Percentiles rank a stretch among this genome's conserved stretches.
Conservation (phyloP, 1,284 basidiomycete genomes). For the Puccinia polysora region DNA sequence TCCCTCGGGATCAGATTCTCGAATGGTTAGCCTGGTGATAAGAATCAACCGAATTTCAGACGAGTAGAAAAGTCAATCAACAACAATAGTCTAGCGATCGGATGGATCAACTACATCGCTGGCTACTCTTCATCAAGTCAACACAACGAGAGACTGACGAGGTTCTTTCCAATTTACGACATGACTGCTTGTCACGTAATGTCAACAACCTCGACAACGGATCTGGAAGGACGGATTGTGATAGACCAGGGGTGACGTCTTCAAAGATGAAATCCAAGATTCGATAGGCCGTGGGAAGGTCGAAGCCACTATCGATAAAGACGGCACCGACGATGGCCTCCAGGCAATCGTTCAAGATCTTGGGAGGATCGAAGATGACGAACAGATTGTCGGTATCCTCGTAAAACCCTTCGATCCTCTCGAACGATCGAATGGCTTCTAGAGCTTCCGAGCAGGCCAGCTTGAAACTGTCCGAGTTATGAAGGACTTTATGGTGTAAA, state of each 20-base stretch:
- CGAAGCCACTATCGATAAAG: constrained; percentile 69
- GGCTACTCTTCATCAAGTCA: too few relatives aligned
- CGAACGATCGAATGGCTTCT: constrained; percentile 55
- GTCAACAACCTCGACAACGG: constrained; percentile 3
- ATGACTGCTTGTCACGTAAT: neutral
- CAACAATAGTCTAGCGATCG: neutral
- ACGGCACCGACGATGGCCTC: constrained; percentile 80
- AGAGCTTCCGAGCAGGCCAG: constrained; percentile 63
- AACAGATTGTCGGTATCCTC: constrained; percentile 64
- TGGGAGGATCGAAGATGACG: constrained; percentile 77
- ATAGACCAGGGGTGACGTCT: constrained; percentile 57
- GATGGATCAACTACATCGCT: too few relatives aligned
- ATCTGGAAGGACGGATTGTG: neutral
- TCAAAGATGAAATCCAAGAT: constrained; percentile 63
- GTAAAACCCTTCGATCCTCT: constrained; percentile 50
- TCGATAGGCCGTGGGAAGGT: constrained; percentile 63
- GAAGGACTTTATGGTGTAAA: constrained; percentile 66
- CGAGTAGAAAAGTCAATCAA: neutral
- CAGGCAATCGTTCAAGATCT: constrained; percentile 68
- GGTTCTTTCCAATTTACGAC: neutral
- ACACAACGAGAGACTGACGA: neutral
- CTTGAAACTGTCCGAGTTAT: constrained; percentile 66
- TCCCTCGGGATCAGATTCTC: neutral
- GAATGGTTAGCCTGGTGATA: neutral
- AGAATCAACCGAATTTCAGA: neutral